Evolutionary conservation across 768 basidiomycete genomes (phyloP).

Genomic region (Leccinum truebloodii): DNA sequence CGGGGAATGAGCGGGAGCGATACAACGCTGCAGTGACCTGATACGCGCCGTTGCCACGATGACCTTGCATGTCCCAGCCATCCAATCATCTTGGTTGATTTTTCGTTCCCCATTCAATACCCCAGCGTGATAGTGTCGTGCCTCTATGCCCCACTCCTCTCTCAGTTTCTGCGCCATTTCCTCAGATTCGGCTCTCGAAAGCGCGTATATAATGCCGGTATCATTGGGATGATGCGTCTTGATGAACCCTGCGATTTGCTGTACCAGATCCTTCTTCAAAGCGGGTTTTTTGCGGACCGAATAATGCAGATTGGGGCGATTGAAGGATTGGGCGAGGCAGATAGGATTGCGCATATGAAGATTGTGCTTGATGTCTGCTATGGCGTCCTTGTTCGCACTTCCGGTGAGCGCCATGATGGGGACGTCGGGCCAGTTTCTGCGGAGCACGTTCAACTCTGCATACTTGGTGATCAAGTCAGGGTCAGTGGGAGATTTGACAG

Average conservation of each 20-base stretch:
- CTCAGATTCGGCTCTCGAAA: slow-evolving; percentile 74
- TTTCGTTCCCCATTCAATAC: slow-evolving; percentile 65
- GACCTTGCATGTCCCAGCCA: slow-evolving; percentile 65
- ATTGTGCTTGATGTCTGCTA: slow-evolving; percentile 74
- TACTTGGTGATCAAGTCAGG: slow-evolving; percentile 50
- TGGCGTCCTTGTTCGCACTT: slow-evolving; percentile 80
- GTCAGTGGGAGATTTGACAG: not conserved
- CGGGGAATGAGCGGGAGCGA: too few relatives aligned
- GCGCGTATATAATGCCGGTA: slow-evolving; percentile 86
- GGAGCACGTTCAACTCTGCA: slow-evolving; percentile 62
- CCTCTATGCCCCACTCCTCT: slow-evolving; percentile 55
- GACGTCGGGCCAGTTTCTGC: slow-evolving; percentile 70
- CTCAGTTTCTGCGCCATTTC: slow-evolving; percentile 70
- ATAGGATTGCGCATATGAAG: slow-evolving; percentile 63
- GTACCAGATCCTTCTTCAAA: slow-evolving; percentile 42
- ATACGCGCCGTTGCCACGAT: slow-evolving; percentile 87
- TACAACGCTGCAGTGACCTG: not conserved
- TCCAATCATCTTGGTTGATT: slow-evolving; percentile 70
- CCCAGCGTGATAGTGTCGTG: slow-evolving; percentile 85
- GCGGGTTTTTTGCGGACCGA: slow-evolving; percentile 52
- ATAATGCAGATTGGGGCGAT: slow-evolving; percentile 90
- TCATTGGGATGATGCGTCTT: slow-evolving; percentile 51
- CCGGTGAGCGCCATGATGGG: slow-evolving; percentile 98
- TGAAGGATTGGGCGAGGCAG: slow-evolving; percentile 79
- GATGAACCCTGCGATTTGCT: slow-evolving; percentile 74